Base-by-base conservation (phyloP, 495 filamentous ascomycete species). In the Parathielavia hyrcaniae region DNA sequence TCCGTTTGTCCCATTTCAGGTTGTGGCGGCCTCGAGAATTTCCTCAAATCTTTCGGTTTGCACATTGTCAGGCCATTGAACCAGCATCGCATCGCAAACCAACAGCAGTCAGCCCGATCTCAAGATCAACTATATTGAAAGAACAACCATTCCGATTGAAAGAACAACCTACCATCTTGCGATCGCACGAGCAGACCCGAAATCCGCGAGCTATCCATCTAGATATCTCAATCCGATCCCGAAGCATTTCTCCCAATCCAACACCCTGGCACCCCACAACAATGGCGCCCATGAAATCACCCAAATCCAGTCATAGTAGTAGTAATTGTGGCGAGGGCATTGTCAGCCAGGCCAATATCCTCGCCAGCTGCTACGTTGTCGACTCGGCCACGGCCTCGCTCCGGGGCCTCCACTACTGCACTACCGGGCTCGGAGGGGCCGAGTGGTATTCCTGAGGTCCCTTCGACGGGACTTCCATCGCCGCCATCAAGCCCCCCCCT, bases 381-480 rank as follows among this genome's bases (percentile, higher is more conserved):
- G 78, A 83, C 66, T 60, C 73, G 44, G 64, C 70, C 45, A 57
- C 70, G 48, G 71, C 74, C 54, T 74, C 72, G 61, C 73, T 83
- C 35, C 81, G 86, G 67, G 87, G 87, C 60, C 90, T 93, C 77
- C 91, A 96, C 77, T 97, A 95, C 83, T 92, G 86, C 83, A 87
- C 90, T 87, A 91, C 89, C 60, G 67, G 64, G 62, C 59, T 68
- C 62, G 61, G 69, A 89, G 88, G 90, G 86, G 88, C 83, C 75
- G 86, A 90, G 88, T 95, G 89, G 89, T 87, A 88, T 87, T 86
- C 89, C 90, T 93, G 89, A 96, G 91, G 91, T 90, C 78, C 83
- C 83, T 79, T 89, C 86, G 67, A 76, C 74, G 75, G 79, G 87
- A 77, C 76, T 83, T 68, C 86, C 88, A 78, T 83, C 83, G 69